A percentile compares a stretch with the other conserved stretches of the same genome.
These are phyloP conservation scores for Talaromyces islandicus DNA, from an alignment of 2,329 filamentous ascomycete species.

Conservation along the genomic window DNA sequence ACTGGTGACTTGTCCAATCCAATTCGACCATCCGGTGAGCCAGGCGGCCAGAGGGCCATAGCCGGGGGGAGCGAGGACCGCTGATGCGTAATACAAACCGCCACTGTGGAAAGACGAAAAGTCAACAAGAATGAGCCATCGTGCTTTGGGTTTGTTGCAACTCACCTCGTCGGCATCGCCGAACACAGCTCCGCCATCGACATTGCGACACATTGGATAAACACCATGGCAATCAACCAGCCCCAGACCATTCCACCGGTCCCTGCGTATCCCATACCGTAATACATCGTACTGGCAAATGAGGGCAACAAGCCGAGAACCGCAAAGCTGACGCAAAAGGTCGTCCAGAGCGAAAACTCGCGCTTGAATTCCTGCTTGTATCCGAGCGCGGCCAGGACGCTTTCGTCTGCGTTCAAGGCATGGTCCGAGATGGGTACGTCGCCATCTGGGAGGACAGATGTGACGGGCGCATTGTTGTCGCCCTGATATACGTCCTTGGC, in stretches of 20 bases:
- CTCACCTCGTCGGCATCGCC: slow-evolving; percentile 61
- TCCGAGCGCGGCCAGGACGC: slow-evolving; percentile 37
- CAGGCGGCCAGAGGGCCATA: slow-evolving; percentile 63
- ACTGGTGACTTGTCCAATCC: slow-evolving; percentile 61
- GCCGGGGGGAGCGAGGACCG: slow-evolving; percentile 61
- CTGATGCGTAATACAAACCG: slow-evolving; percentile 67
- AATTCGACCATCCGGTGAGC: slow-evolving; percentile 67
- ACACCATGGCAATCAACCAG: slow-evolving; percentile 67
- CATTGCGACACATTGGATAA: slow-evolving; percentile 65
- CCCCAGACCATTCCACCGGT: slow-evolving; percentile 67
- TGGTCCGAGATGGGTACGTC: slow-evolving; percentile 31
- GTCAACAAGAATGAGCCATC: not conserved
- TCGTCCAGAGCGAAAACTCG: slow-evolving; percentile 68
- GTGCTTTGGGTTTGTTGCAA: not conserved
- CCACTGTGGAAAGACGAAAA: slow-evolving; percentile 36
- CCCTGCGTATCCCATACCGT: slow-evolving; percentile 57
- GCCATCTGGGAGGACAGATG: slow-evolving; percentile 30
- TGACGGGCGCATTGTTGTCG: slow-evolving; percentile 27
- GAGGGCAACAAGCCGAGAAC: slow-evolving; percentile 65
- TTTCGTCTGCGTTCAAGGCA: slow-evolving; percentile 35
- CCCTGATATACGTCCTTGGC: slow-evolving; percentile 14
- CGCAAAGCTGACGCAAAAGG: slow-evolving; percentile 68
- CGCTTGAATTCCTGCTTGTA: slow-evolving; percentile 61
- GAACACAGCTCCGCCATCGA: slow-evolving; percentile 67
- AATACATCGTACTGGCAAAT: slow-evolving; percentile 65